Base-by-base conservation (phyloP, 2,329 filamentous ascomycete species). In the Lojkania enalia region DNA sequence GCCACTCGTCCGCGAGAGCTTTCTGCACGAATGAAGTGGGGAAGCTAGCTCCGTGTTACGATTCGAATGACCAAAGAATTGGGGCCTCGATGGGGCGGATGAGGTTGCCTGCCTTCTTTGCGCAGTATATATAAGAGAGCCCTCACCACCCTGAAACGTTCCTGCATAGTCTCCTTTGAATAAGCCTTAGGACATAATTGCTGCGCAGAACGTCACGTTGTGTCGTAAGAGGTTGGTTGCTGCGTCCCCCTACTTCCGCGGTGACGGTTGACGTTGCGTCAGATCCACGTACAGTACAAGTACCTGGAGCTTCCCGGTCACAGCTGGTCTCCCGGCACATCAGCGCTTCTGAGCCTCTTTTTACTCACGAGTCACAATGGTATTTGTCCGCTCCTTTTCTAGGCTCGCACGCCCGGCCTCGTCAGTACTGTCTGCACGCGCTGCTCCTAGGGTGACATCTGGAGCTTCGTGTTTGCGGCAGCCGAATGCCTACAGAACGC, bases 371-470 rank as follows among this genome's bases (percentile, higher is more conserved):
- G 48, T 70, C 69, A 82, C 67, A 60, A 77, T 77, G 62, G 77
- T 75, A 86, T 83, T 86, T 79, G 67, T 80, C 67, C 79, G 81
- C 69, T 81, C 80, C 64, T 73, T 80, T 65, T 74, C 80, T 48
- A 78, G 81, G 69, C 74, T 82, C 51, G 74, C 75, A 58, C 79
- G 79, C 54, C 78, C 78, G 60, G 73, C 77, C 59, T 74, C 77
- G 44, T 76, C 77, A 58, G 69, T 77, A 54, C 67, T 82, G 57
- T 75, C 74, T 54, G 66, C 72, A 53, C 65, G 71, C 53, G 67
- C 69, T 44, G 68, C 66, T 37, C 67, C 70, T 31, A 64, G 71
- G 49, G 61, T 71, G 54, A 60, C 70, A 37, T 58, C 64, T 48
- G 63, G 68, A 65, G 64, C 72, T 58, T 69, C 73, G 51, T 72